Evolutionary conservation across 2,329 filamentous ascomycete genomes (phyloP).

Genomic region (Ophiobolus disseminans): DNA sequence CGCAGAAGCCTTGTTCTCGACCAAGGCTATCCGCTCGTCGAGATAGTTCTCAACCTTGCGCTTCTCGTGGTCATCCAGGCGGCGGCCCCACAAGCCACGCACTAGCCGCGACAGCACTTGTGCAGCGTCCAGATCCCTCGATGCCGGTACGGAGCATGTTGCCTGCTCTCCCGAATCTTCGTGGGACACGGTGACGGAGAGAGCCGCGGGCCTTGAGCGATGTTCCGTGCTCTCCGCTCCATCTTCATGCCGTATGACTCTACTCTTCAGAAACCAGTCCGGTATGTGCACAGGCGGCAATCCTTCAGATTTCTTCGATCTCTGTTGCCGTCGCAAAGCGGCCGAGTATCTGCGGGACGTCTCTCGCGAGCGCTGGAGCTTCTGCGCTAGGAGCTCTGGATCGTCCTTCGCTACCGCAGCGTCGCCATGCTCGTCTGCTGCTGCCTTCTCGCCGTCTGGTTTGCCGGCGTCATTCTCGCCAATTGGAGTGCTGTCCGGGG

Average conservation of each 20-base stretch:
- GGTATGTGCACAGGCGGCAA: constrained; percentile 59
- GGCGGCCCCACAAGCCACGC: constrained; percentile 30
- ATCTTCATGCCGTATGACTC: constrained; percentile 55
- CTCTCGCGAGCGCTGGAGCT: constrained; percentile 46
- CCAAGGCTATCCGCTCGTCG: constrained; percentile 16
- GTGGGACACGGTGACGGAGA: constrained; percentile 33
- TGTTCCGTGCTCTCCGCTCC: constrained; percentile 11
- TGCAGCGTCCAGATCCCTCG: constrained; percentile 24
- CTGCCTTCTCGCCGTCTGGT: constrained; percentile 24
- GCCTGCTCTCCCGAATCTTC: constrained; percentile 34
- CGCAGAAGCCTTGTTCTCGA: constrained; percentile 7
- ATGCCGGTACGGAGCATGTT: constrained; percentile 28
- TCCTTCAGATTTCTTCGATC: constrained; percentile 41
- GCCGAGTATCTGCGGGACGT: constrained; percentile 43
- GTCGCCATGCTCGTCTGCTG: constrained; percentile 29
- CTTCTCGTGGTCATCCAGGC: constrained; percentile 32
- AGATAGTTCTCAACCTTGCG: constrained; percentile 30
- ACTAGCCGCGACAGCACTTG: constrained; percentile 34
- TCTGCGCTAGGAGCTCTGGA: constrained; percentile 44
- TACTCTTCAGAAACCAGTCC: constrained; percentile 62
- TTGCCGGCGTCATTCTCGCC: constrained; percentile 33
- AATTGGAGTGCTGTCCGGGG: constrained; percentile 35
- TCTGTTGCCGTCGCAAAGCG: constrained; percentile 43
- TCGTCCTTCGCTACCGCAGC: constrained; percentile 36
- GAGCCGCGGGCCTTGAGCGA: constrained; percentile 18